Percentiles rank a stretch among this genome's conserved stretches.
Evolutionary conservation across 495 filamentous ascomycete genomes (phyloP).

Genomic region (Podospora didyma): DNA sequence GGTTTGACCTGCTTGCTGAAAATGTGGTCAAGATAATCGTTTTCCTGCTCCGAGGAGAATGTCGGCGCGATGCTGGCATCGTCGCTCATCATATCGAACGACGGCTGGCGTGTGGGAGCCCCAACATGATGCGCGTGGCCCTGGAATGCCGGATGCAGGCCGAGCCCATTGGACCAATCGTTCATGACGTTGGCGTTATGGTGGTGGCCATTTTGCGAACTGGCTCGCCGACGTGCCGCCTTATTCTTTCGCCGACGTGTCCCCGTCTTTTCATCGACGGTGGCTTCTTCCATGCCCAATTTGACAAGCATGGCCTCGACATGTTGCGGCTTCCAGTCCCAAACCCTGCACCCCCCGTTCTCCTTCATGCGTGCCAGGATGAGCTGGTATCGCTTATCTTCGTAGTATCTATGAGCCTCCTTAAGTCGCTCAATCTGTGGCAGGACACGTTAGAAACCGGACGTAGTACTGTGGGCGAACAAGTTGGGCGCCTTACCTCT

Average conservation of each 20-base stretch:
- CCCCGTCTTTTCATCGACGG: slow-evolving; percentile 26
- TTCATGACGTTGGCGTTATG: slow-evolving; percentile 16
- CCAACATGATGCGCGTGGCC: slow-evolving; percentile 20
- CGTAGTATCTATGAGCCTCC: slow-evolving; percentile 27
- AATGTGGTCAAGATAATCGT: slow-evolving; percentile 37
- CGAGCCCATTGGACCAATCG: slow-evolving; percentile 27
- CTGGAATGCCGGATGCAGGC: slow-evolving; percentile 21
- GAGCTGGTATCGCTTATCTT: slow-evolving; percentile 30
- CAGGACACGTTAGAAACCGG: not conserved
- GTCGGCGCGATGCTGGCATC: slow-evolving; percentile 14
- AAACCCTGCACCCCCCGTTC: slow-evolving; percentile 32
- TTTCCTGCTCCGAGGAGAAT: slow-evolving; percentile 36
- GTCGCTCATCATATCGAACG: slow-evolving; percentile 19
- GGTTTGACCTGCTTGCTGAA: slow-evolving; percentile 25
- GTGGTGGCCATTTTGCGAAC: slow-evolving; percentile 25
- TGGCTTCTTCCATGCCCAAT: slow-evolving; percentile 29
- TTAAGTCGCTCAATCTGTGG: slow-evolving; percentile 24
- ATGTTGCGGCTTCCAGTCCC: slow-evolving; percentile 36
- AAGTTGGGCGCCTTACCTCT: slow-evolving; percentile 28
- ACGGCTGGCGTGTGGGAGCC: slow-evolving; percentile 6
- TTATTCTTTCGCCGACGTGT: slow-evolving; percentile 29
- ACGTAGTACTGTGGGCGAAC: not conserved
- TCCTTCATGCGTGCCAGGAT: slow-evolving; percentile 34
- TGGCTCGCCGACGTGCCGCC: slow-evolving; percentile 30
- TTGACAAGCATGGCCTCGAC: slow-evolving; percentile 36